Evolutionary conservation across 768 basidiomycete genomes (phyloP), one percentile per base, ranked within the genome.

Genomic region (Mycena filopes): DNA sequence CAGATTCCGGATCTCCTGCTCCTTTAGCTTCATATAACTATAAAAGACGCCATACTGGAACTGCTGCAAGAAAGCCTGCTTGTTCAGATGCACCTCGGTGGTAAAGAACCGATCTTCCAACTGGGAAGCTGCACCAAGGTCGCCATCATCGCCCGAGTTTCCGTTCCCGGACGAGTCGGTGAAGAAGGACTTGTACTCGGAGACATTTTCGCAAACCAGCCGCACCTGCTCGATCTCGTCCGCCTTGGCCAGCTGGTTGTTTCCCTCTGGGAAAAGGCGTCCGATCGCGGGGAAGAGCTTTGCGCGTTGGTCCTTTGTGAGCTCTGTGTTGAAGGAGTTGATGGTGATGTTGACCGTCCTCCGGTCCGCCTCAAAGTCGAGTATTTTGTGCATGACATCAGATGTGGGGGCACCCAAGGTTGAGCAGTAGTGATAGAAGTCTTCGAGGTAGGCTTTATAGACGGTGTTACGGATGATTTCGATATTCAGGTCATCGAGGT

Each of bases 391-490:
- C 98, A 99, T 99, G 69, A 95, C 89, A 46, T 97, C 95, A 16
- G 88, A 84, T 4, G 98, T 98, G 0, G 98, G 94, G 12, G 87
- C 85, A 43, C 94, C 91, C 36, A 98, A 81, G 10, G 91, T 88
- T 48, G 84, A 79, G 74, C 89, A 92, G 79, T 92, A 99, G 68
- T 84, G 77, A 81, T 96, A 87, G 77, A 99, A 99, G 78, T 99
- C 98, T 76, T 99, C 97, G 62, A 99, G 91, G 80, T 99, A 99
- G 20, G 96, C 92, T 78, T 98, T 98, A 87, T 99, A 99, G 38
- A 99, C 92, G 1, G 97, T 96, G 81, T 99, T 99, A 46, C 98
- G 94, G 79, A 99, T 96, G 80, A 99, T 98, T 82, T 99, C 98
- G 74, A 99, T 99, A 83, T 99, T 98, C 62, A 99, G 89, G 76